A percentile compares a stretch with the other conserved stretches of the same genome.
Conservation (phyloP, 306 rosid species). For the Cyclanthera cordifolia region DNA sequence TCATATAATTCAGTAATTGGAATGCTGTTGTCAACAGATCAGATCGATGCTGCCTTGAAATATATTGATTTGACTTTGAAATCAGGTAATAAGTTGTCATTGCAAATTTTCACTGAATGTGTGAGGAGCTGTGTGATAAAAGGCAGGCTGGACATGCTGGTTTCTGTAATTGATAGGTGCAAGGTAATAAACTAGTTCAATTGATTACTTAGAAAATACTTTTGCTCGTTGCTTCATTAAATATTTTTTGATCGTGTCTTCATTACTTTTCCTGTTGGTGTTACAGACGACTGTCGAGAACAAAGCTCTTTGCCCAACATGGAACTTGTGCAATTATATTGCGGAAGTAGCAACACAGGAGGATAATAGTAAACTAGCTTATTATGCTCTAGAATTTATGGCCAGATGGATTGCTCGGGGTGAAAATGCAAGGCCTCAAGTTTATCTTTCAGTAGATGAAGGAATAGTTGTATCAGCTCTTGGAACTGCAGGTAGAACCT, state of each 20-base stretch:
- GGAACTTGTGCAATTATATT: constrained; percentile 56
- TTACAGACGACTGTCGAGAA: constrained; percentile 71
- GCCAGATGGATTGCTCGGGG: constrained; percentile 77
- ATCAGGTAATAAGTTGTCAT: constrained; percentile 52
- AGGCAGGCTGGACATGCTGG: constrained; percentile 66
- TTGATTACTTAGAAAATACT: constrained; percentile 9
- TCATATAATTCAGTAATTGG: constrained; percentile 65
- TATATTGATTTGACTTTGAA: constrained; percentile 59
- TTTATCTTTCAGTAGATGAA: constrained; percentile 58
- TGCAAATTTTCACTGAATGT: constrained; percentile 43
- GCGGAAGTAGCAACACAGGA: constrained; percentile 51
- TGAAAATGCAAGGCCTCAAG: constrained; percentile 57
- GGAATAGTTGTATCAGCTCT: constrained; percentile 67
- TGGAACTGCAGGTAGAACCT: constrained; percentile 71
- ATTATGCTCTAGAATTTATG: constrained; percentile 64
- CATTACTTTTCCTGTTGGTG: constrained; percentile 19
- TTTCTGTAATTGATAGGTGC: constrained; percentile 68
- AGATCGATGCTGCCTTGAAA: constrained; percentile 58
- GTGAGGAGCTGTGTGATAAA: constrained; percentile 37
- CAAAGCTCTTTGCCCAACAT: constrained; percentile 87
- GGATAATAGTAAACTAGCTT: constrained; percentile 72
- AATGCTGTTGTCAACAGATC: constrained; percentile 44
- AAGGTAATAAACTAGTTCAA: constrained; percentile 39
- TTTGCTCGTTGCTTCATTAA: constrained; percentile 14
- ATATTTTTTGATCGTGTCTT: constrained; percentile 15